Base-by-base conservation (phyloP, 2,329 filamentous ascomycete species). In the Cadophora sp. region DNA sequence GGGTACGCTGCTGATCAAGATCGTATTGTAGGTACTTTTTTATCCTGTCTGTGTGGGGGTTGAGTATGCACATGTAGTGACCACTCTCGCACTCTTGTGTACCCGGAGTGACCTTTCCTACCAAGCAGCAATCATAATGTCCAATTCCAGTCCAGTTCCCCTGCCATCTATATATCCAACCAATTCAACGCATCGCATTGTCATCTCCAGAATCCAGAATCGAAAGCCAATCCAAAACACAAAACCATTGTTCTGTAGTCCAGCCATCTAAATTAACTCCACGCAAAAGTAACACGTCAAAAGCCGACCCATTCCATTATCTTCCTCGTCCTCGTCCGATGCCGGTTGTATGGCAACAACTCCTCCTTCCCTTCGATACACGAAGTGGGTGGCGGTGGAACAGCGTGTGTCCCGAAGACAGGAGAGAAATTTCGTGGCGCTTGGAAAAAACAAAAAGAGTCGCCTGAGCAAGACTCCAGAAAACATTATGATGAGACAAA, bases 251-350 rank as follows among this genome's bases (percentile, higher is more conserved):
- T 59, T 40, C 56, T 37, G 31, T 59, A 40, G 22, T 59, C 51
- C 60, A 59, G 51, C 60, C 60, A 58, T 67, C 65, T 67, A 67
- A 59, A 60, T 27, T 55, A 63, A 67, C 59, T 58, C 65, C 60
- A 60, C 26, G 60, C 60, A 64, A 64, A 43, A 62, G 22, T 50
- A 59, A 59, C 61, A 63, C n/a, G n/a, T 34, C 37, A 61, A 62
- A 66, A 55, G 43, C 27, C 14, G 26, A 48, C 58, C 19, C 16
- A 62, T 19, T 56, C 53, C 9, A 27, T 24, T 29, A 40, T 6
- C 27, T 43, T n/a, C 34, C 56, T 37, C 43, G 56, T 26, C 26
- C 31, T 59, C 34, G 34, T 59, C 31, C 56, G 31, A 43, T 59
- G 31, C 34, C 31, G 27, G 51, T 7, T 40, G 56, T 43, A n/a